Evolutionary conservation across 495 filamentous ascomycete species (phyloP).

Genomic region (Polyplosphaeria fusca): DNA sequence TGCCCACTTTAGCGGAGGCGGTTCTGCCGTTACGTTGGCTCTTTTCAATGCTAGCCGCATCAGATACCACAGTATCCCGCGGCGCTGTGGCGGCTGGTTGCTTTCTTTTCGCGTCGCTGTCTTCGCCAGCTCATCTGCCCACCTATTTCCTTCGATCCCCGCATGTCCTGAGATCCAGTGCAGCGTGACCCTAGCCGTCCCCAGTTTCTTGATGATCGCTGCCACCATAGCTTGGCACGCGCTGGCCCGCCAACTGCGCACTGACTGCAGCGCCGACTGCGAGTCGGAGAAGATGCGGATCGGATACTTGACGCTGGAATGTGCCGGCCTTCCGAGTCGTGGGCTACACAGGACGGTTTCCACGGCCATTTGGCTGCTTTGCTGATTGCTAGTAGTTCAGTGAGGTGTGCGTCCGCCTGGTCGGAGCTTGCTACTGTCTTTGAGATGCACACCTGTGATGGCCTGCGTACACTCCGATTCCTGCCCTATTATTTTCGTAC

Average conservation of each 20-base stretch:
- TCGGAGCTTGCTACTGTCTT: slow-evolving; percentile 18
- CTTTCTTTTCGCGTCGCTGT: slow-evolving; percentile 20
- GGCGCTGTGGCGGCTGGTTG: slow-evolving; percentile 14
- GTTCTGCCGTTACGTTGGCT: slow-evolving; percentile 6
- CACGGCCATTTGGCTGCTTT: slow-evolving; percentile 20
- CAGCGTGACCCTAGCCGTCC: slow-evolving; percentile 21
- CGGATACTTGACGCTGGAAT: slow-evolving; percentile 14
- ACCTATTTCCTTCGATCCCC: slow-evolving; percentile 22
- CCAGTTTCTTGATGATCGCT: slow-evolving; percentile 28
- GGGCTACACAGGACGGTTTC: slow-evolving; percentile 3
- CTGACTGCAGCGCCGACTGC: slow-evolving; percentile 21
- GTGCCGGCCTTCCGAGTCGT: neutral
- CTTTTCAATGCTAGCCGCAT: slow-evolving; percentile 17
- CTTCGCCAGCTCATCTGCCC: slow-evolving; percentile 21
- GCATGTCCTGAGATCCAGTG: slow-evolving; percentile 20
- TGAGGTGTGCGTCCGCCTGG: slow-evolving; percentile 17
- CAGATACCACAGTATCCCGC: slow-evolving; percentile 21
- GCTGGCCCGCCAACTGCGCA: slow-evolving; percentile 23
- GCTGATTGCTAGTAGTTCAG: slow-evolving; percentile 19
- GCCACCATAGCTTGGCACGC: slow-evolving; percentile 16
- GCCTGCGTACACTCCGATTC: slow-evolving; percentile 6
- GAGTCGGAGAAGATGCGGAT: slow-evolving; percentile 23
- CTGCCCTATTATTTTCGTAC: slow-evolving; percentile 11
- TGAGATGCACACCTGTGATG: slow-evolving; percentile 5
- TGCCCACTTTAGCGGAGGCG: no score